These are phyloP conservation scores for Scheffersomyces insectosa DNA, from an alignment of 1,139 yeast genomes.

Conservation along the genomic window DNA sequence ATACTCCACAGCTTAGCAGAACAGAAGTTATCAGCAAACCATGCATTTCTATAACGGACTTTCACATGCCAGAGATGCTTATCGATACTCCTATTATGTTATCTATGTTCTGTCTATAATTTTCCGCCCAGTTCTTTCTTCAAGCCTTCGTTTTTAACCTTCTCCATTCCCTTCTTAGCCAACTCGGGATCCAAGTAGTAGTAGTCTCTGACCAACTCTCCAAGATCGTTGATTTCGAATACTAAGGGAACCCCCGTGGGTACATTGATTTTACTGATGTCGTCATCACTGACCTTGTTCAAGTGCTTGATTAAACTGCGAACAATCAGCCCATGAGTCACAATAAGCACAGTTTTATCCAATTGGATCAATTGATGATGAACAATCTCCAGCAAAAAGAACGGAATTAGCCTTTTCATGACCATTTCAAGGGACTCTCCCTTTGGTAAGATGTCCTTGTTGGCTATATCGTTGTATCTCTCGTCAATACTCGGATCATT, in stretches of 20 bases:
- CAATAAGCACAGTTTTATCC: constrained; percentile 55
- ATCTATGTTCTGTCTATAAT: neutral
- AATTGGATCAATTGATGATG: constrained; percentile 31
- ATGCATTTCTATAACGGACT: constrained; percentile 4
- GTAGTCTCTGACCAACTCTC: constrained; percentile 45
- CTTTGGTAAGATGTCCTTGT: constrained; percentile 45
- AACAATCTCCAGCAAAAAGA: constrained; percentile 44
- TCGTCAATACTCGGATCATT: constrained; percentile 45
- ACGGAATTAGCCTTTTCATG: constrained; percentile 59
- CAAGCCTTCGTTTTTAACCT: constrained; percentile 61
- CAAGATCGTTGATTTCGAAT: constrained; percentile 49
- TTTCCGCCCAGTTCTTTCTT: constrained; percentile 3
- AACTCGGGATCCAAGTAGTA: constrained; percentile 70
- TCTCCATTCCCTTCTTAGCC: constrained; percentile 64
- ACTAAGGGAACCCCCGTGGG: constrained; percentile 80
- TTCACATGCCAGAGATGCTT: constrained; percentile 3
- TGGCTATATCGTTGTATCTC: constrained; percentile 36
- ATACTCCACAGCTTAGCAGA: too few relatives aligned
- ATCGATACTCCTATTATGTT: neutral
- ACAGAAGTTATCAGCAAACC: too few relatives aligned
- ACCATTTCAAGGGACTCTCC: constrained; percentile 75
- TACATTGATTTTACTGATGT: constrained; percentile 64
- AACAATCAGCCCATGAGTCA: constrained; percentile 77
- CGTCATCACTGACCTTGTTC: constrained; percentile 57
- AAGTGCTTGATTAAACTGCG: constrained; percentile 65